Evolutionary conservation across 495 filamentous ascomycete genomes (phyloP), one percentile per base, ranked within the genome.

Genomic region (Annulohypoxylon moriforme): DNA sequence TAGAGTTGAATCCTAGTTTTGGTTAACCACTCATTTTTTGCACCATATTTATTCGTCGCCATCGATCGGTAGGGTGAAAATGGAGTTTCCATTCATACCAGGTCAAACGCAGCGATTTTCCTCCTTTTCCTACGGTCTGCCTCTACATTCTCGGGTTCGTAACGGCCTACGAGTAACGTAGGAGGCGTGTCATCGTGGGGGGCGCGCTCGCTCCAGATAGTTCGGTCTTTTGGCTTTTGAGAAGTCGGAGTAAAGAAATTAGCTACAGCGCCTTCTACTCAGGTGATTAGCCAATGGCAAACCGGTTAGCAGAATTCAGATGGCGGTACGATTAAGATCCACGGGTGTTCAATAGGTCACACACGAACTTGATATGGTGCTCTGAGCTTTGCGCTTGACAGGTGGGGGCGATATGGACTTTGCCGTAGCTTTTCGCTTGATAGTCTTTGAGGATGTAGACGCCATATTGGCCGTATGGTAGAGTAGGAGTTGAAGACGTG

Each of bases 171-270:
- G 6, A 98, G 83, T 6, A 98, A 77, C 16, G 89, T 93, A 10
- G 81, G 76, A 3, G 78, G 80, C 0, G 77, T 66, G 14, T 82
- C 75, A 31, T 82, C 77, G 50, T 78, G 59, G 1, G 78, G 79
- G 36, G 80, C 81, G 84, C 89, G 68, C 87, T 89, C 83, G 25
- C 85, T 82, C 93, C 96, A 98, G n/a, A 80, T 85, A 27, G 91
- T 88, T 36, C 86, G 88, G 31, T 93, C 90, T 4, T 92, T 93
- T 50, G 91, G 88, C 80, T 97, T 98, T 76, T 97, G 86, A 4
- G 94, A 97, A 0, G 85, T 76, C 0, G 96, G 94, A 0, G 90
- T 97, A 82, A 99, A 98, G 81, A 99, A 99, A 36, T 85, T 93
- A 11, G 90, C 85, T 9, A 96, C 89, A 0, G 90, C 84, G 29